Percentiles rank a stretch among this genome's conserved stretches.
Conservation (phyloP, 768 basidiomycete species). For the Calvatia gigantea region DNA sequence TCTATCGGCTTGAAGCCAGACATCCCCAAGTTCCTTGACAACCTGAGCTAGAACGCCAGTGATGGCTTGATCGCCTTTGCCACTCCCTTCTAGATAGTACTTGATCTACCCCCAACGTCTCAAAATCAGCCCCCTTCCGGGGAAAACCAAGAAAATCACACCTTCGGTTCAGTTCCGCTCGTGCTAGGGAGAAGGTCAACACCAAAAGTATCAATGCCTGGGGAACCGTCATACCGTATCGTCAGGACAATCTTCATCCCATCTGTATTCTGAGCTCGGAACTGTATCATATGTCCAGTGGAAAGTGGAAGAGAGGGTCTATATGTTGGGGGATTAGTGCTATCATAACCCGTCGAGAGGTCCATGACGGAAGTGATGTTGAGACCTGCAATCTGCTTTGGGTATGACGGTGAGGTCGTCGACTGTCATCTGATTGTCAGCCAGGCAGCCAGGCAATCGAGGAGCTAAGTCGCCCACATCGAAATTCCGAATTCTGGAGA, state of each 20-base stretch:
- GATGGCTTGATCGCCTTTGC: slow-evolving; percentile 47
- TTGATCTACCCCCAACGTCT: slow-evolving; percentile 57
- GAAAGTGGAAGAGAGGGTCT: slow-evolving; percentile 65
- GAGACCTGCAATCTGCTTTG: slow-evolving; percentile 56
- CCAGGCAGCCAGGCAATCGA: background rate
- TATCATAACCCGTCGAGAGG: slow-evolving; percentile 76
- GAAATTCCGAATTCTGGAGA: slow-evolving; percentile 60
- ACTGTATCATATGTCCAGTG: slow-evolving; percentile 84
- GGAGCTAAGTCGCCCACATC: slow-evolving; percentile 27
- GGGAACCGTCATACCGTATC: slow-evolving; percentile 44
- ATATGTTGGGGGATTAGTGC: slow-evolving; percentile 62
- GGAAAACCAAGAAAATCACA: slow-evolving; percentile 20
- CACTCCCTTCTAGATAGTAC: slow-evolving; percentile 83
- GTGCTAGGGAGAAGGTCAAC: slow-evolving; percentile 43
- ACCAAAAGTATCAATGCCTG: background rate
- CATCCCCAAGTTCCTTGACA: slow-evolving; percentile 53
- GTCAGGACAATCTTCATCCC: slow-evolving; percentile 63
- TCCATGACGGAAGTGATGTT: slow-evolving; percentile 65
- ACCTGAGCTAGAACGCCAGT: slow-evolving; percentile 48
- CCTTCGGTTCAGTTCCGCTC: slow-evolving; percentile 91
- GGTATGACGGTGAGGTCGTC: slow-evolving; percentile 42
- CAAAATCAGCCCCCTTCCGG: background rate
- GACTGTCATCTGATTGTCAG: slow-evolving; percentile 1
- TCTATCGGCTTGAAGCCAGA: slow-evolving; percentile 69
- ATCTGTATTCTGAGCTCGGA: slow-evolving; percentile 46